Conservation (phyloP, 164 flowering plant genomes). For the Dillenia turbinata region DNA sequence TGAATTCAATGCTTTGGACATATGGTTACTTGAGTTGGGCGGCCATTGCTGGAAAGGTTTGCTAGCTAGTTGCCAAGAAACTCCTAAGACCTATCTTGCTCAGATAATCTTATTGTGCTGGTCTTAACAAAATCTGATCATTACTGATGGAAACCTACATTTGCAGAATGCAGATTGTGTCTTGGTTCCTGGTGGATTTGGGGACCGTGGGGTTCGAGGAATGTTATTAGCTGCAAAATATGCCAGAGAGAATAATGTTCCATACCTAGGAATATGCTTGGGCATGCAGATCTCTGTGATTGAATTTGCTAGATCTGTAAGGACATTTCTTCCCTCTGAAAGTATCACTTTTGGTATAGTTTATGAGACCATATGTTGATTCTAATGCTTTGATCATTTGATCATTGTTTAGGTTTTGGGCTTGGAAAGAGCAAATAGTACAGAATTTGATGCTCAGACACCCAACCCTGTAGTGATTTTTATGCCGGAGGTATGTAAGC, state of each 20-base stretch:
- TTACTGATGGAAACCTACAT: slow-evolving; percentile 5
- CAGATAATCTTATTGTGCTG: neutral
- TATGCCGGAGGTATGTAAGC: slow-evolving; percentile 88
- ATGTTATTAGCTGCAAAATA: slow-evolving; percentile 97
- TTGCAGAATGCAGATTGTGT: slow-evolving; percentile 83
- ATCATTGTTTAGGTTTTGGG: slow-evolving; percentile 52
- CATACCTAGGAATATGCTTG: slow-evolving; percentile 96
- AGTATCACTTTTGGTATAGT: neutral
- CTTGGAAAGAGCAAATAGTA: slow-evolving; percentile 71
- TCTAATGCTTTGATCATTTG: neutral
- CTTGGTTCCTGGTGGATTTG: slow-evolving; percentile 98
- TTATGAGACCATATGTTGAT: neutral
- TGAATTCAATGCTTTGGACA: too few species aligned
- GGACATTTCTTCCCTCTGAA: slow-evolving; percentile 17
- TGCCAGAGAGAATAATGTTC: slow-evolving; percentile 88
- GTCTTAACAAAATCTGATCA: neutral
- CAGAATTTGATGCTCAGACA: slow-evolving; percentile 66
- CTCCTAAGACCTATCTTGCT: too few species aligned
- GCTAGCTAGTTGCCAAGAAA: too few species aligned
- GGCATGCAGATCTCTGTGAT: slow-evolving; percentile 99
- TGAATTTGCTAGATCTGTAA: slow-evolving; percentile 87
- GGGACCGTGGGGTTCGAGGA: slow-evolving; percentile 96
- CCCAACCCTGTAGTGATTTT: slow-evolving; percentile 80
- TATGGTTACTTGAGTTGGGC: neutral
- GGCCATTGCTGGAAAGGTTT: neutral